Base-by-base conservation (phyloP, 176 grass and related monocot genomes). In the Poa annua region DNA sequence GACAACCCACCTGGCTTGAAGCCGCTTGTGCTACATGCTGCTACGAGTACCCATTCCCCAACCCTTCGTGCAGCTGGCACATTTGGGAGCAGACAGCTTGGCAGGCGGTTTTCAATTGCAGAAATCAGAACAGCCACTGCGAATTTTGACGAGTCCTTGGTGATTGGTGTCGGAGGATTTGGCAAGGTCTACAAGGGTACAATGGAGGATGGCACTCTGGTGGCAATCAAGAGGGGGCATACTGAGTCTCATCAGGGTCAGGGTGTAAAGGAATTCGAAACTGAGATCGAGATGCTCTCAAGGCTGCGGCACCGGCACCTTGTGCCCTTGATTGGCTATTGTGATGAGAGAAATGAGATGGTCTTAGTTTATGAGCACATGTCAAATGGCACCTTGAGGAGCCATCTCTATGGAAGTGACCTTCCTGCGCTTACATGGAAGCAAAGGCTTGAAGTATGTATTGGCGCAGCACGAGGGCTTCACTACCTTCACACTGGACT, bases 331-430 rank as follows among this genome's bases (percentile, higher is more conserved):
- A 98, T 96, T 83, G 93, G 96, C 35, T 96, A 92, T 21, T 98
- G 96, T 61, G 96, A 98, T 34, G 96, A 98, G 50, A 85, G 93
- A 21, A 88, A 81, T 26, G 96, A 98, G 87, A 95, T 95, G 92
- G 95, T 98, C 74, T 65, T 98, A 67, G 96, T 98, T 48, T 98
- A 98, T 41, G 96, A 98, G 88, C 89, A 89, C 87, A 95, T 98
- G 96, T 91, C 87, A 74, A 95, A 95, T 66, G 96, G 96, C 10
- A 98, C 96, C 12, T 67, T 98, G 55, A 84, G 96, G 86, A 93
- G 87, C 62, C 96, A 98, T 79, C 88, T 98, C 17, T 93, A 93
- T 47, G 93, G 91, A 85, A 90, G 80, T 88, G 84, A 78, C 32
- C 85, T 86, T 71, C 86, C 92, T 34, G 74, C 83, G 45, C 89